phyloP scores from a whole-genome alignment of 1,139 yeast genomes.

The Hanseniaspora uvarum region DNA sequence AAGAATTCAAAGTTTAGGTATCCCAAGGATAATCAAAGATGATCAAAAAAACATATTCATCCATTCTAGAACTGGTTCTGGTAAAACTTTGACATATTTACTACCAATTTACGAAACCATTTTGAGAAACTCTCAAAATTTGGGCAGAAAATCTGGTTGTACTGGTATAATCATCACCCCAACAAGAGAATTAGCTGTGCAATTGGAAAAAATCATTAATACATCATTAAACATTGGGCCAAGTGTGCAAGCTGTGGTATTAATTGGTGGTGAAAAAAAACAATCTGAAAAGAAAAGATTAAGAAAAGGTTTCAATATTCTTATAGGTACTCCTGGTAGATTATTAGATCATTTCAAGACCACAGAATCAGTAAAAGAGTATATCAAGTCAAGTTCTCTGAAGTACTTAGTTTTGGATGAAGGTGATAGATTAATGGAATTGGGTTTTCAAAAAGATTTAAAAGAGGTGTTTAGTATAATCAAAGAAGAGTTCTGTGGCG shows the following conservation, averaged over 20 bases:
- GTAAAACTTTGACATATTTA: slow-evolving; percentile 78
- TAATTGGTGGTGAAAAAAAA: slow-evolving; percentile 90
- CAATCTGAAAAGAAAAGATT: slow-evolving; percentile 84
- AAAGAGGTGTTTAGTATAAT: slow-evolving; percentile 59
- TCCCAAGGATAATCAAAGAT: slow-evolving; percentile 50
- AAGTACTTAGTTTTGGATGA: slow-evolving; percentile 85
- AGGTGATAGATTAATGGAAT: slow-evolving; percentile 88
- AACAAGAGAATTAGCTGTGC: slow-evolving; percentile 89
- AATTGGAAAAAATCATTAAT: slow-evolving; percentile 76
- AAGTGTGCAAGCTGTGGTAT: slow-evolving; percentile 49
- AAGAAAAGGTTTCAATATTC: slow-evolving; percentile 77
- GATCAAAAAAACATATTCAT: slow-evolving; percentile 62
- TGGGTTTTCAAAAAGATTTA: slow-evolving; percentile 91
- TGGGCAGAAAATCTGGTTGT: slow-evolving; percentile 64
- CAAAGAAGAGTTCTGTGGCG: slow-evolving; percentile 37
- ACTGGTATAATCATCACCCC: slow-evolving; percentile 85
- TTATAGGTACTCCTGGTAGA: slow-evolving; percentile 90
- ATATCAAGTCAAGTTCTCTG: slow-evolving; percentile 53
- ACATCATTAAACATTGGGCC: slow-evolving; percentile 15
- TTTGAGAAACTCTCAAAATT: slow-evolving; percentile 41
- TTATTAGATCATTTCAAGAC: slow-evolving; percentile 86
- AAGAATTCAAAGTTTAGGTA: slow-evolving; percentile 67
- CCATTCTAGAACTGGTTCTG: slow-evolving; percentile 94
- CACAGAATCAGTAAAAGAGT: slow-evolving; percentile 60
- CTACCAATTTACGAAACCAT: slow-evolving; percentile 56